Conservation (phyloP, 371 early-diverging fungal genomes). For the Nosema muscidifuracis region DNA sequence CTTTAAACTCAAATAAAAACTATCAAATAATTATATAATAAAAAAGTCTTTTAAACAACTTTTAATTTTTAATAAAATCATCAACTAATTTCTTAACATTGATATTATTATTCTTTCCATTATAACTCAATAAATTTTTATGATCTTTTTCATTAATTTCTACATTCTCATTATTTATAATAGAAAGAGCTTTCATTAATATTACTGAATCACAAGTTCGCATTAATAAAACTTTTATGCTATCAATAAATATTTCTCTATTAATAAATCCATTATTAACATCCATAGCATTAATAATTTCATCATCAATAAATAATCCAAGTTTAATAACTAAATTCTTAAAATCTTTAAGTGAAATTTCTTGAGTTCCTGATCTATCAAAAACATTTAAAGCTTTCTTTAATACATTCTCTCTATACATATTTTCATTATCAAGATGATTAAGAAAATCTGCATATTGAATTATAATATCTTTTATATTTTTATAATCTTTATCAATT, state of each 20-base stretch:
- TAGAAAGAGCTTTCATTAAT: not conserved
- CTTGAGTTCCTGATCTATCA: not conserved
- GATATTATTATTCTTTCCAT: not conserved
- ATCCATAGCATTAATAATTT: not conserved
- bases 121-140: not conserved
- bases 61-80: constrained; percentile 7
- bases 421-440: not conserved
- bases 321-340: not conserved
- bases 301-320: not conserved
- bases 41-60: too few relatives aligned
- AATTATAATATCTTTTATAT: not conserved
- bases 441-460: not conserved
- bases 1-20: too few relatives aligned
- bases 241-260: constrained; percentile 14
- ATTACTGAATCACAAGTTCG: not conserved
- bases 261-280: not conserved
- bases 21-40: too few relatives aligned
- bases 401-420: not conserved
- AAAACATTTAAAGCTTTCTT: constrained; percentile 2
- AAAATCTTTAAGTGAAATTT: constrained; percentile 11
- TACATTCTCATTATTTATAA: not conserved
- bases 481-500: not conserved
- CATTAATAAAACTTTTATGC: not conserved
- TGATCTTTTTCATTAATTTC: not conserved
- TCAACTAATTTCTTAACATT: not conserved